Conservation (phyloP, 805 yeast genomes). For the Ogataea pini region DNA sequence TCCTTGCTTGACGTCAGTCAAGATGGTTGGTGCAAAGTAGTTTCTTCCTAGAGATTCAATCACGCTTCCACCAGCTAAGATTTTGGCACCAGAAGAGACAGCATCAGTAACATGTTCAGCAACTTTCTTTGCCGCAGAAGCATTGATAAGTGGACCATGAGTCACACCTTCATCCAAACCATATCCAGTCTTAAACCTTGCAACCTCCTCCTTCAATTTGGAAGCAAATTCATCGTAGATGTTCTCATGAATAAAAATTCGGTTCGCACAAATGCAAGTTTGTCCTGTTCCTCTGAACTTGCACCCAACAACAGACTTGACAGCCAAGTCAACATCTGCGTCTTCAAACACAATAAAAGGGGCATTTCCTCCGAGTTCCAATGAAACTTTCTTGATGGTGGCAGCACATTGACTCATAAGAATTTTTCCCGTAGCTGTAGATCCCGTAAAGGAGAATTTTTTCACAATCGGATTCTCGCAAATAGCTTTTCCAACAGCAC, state of each 20-base stretch:
- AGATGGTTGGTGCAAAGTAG: constrained; percentile 68
- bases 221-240: constrained; percentile 63
- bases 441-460: constrained; percentile 78
- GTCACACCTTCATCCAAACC: constrained; percentile 59
- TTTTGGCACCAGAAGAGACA: constrained; percentile 58
- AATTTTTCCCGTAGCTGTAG: constrained; percentile 70
- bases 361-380: constrained; percentile 82
- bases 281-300: constrained; percentile 80
- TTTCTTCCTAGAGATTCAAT: constrained; percentile 59
- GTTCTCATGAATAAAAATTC: constrained; percentile 63
- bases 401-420: constrained; percentile 61
- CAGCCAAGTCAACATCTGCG: constrained; percentile 66
- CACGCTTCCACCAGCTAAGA: constrained; percentile 60
- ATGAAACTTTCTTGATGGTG: constrained; percentile 66
- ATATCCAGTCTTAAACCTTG: constrained; percentile 54
- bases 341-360: constrained; percentile 76
- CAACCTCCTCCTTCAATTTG: constrained; percentile 48
- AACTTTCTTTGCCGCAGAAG: constrained; percentile 62
- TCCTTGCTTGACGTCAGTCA: constrained; percentile 54
- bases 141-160: constrained; percentile 76
- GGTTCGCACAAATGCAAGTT: constrained; percentile 79
- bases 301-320: constrained; percentile 62
- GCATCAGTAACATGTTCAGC: constrained; percentile 67
- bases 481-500: constrained; percentile 52
- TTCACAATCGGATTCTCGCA: constrained; percentile 57